These are phyloP conservation scores for Pseudogymnoascus sp. DNA, from an alignment of 2,329 filamentous ascomycete genomes.

Conservation along the genomic window DNA sequence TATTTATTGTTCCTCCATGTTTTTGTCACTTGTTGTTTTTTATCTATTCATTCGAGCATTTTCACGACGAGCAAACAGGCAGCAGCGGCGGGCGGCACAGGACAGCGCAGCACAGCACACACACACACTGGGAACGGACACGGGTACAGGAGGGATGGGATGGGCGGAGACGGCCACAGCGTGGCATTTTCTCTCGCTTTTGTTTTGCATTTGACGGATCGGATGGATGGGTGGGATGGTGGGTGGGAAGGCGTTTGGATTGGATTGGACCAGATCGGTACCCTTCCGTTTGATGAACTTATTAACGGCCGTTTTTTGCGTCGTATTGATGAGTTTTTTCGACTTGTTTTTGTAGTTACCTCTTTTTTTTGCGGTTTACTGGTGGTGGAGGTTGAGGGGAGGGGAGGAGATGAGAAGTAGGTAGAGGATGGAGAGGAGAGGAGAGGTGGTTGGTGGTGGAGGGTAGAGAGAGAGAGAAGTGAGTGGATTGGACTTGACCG, in stretches of 20 bases:
- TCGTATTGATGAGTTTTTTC: slow-evolving; percentile 11
- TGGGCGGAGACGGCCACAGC: not conserved
- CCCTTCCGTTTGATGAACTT: slow-evolving; percentile 5
- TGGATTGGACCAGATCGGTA: slow-evolving; percentile 9
- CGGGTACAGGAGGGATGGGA: not conserved
- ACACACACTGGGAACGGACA: not conserved
- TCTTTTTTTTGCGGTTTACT: not conserved
- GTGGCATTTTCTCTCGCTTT: slow-evolving; percentile 10
- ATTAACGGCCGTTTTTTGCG: slow-evolving; percentile 6
- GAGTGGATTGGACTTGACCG: not conserved
- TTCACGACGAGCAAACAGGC: not conserved
- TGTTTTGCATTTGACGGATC: not conserved
- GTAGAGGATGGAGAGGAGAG: too few species aligned
- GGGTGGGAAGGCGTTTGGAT: not conserved
- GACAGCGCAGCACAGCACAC: not conserved
- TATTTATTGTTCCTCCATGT: not conserved
- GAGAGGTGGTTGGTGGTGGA: not conserved
- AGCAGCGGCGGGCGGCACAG: not conserved
- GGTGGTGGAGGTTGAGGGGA: not conserved
- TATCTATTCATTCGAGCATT: not conserved
- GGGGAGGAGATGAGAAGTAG: too few species aligned
- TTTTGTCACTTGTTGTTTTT: not conserved
- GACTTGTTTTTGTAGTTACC: slow-evolving; percentile 7
- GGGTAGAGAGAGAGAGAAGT: not conserved
- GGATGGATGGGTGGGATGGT: not conserved